A percentile compares a stretch with the other conserved stretches of the same genome.
Evolutionary conservation across 2,329 filamentous ascomycete species (phyloP).

Genomic region (Pseudogymnoascus sp.): DNA sequence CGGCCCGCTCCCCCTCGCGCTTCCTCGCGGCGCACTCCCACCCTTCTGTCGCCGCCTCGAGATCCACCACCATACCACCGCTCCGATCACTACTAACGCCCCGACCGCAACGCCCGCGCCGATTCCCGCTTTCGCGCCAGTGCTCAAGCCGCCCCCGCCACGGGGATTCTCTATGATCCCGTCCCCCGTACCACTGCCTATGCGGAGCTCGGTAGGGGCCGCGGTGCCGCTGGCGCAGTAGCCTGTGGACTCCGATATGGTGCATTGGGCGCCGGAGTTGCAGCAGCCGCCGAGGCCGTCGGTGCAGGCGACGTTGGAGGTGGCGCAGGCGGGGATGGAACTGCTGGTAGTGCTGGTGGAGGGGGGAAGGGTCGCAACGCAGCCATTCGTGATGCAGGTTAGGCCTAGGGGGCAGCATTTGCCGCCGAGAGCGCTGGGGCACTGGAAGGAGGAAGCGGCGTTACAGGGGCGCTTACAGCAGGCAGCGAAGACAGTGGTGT

Average conservation of each 20-base stretch:
- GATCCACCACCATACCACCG: conserved; percentile 41
- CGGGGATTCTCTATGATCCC: conserved; percentile 17
- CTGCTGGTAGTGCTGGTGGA: conserved; percentile 24
- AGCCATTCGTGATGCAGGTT: conserved; percentile 34
- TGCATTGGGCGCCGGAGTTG: conserved; percentile 36
- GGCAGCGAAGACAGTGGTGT: conserved; percentile 14
- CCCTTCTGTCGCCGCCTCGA: conserved; percentile 26
- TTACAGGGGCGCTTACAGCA: conserved; percentile 31
- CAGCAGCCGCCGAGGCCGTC: conserved; percentile 42
- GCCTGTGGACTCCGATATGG: conserved; percentile 28
- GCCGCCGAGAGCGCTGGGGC: conserved; percentile 27
- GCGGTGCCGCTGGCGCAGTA: conserved; percentile 34
- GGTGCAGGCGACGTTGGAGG: conserved; percentile 36
- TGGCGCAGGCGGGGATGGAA: conserved; percentile 36
- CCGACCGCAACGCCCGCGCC: conserved; percentile 43
- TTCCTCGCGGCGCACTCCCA: conserved; percentile 14
- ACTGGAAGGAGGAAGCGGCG: conserved; percentile 24
- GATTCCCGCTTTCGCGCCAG: conserved; percentile 49
- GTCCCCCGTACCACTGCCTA: conserved; percentile 26
- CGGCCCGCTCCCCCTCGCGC: conserved; percentile 9
- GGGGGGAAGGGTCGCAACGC: conserved; percentile 25
- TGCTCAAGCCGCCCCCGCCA: conserved; percentile 29
- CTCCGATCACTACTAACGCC: conserved; percentile 35
- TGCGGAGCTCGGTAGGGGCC: conserved; percentile 16
- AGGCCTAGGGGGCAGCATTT: conserved; percentile 41